phyloP scores from a whole-genome alignment of 441 rosid species.

The Gossypium lobatum region DNA sequence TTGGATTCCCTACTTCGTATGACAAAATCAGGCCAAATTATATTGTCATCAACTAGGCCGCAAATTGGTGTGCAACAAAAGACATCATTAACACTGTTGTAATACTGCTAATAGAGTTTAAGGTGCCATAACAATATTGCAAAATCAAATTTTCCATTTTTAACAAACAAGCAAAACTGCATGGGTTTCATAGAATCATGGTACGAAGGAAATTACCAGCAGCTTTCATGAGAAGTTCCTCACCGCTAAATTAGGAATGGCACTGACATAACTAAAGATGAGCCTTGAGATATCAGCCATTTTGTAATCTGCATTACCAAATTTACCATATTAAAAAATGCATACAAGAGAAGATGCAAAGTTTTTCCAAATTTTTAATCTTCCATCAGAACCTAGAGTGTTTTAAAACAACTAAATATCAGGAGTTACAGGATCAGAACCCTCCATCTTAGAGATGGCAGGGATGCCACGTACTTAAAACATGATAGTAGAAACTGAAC shows the following conservation, averaged over 20 bases:
- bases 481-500: neutral
- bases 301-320: slow-evolving; percentile 43
- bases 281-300: slow-evolving; percentile 43
- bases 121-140: neutral
- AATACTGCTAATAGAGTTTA: slow-evolving; percentile 2
- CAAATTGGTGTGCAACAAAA: neutral
- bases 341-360: slow-evolving; percentile 11
- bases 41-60: neutral
- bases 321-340: slow-evolving; percentile 13
- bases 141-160: neutral
- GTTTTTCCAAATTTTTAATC: neutral
- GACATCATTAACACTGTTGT: slow-evolving; percentile 6
- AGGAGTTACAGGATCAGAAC: neutral
- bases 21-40: slow-evolving; percentile 2
- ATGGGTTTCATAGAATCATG: slow-evolving; percentile 19
- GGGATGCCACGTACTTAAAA: neutral
- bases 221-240: slow-evolving; percentile 52
- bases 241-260: slow-evolving; percentile 69
- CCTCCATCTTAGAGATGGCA: neutral
- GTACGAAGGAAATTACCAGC: slow-evolving; percentile 34
- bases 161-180: slow-evolving; percentile 20
- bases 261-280: slow-evolving; percentile 48
- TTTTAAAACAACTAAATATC: neutral
- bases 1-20: neutral
- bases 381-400: neutral